phyloP scores from a whole-genome alignment of 2,329 filamentous ascomycete genomes.

The Knoxdaviesia proteae region DNA sequence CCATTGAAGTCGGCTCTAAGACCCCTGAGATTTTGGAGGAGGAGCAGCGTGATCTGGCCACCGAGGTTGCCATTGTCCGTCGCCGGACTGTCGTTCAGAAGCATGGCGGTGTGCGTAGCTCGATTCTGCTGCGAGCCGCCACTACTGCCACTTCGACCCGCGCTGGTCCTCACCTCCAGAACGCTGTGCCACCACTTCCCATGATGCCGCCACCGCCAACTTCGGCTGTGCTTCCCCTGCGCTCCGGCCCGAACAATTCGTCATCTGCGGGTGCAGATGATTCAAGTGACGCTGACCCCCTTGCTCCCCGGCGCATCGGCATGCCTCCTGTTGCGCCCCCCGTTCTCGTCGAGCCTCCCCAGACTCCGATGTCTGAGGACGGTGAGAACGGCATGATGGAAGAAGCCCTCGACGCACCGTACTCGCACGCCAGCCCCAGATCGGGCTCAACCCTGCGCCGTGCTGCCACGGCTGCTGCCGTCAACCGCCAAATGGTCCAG shows the following conservation, averaged over 20 bases:
- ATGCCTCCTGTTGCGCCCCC: slow-evolving; percentile 10
- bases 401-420: slow-evolving; percentile 47
- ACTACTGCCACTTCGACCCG: slow-evolving; percentile 17
- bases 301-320: slow-evolving; percentile 28
- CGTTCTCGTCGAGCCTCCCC: slow-evolving; percentile 1
- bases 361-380: slow-evolving; percentile 12
- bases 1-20: slow-evolving; percentile 53
- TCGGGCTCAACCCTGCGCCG: slow-evolving; percentile 50
- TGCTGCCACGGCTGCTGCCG: slow-evolving; percentile 56
- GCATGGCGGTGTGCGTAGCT: slow-evolving; percentile 23
- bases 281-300: slow-evolving; percentile 26
- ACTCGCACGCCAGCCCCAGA: slow-evolving; percentile 51
- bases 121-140: slow-evolving; percentile 23
- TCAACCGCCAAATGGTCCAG: slow-evolving; percentile 41
- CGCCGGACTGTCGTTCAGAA: slow-evolving; percentile 50
- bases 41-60: slow-evolving; percentile 51
- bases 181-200: slow-evolving; percentile 12
- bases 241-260: background rate
- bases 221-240: slow-evolving; percentile 3
- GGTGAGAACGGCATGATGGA: slow-evolving; percentile 27
- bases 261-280: slow-evolving; percentile 4
- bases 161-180: slow-evolving; percentile 4
- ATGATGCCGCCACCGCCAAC: slow-evolving; percentile 5
- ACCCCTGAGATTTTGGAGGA: slow-evolving; percentile 52
- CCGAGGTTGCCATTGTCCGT: slow-evolving; percentile 60